Evolutionary conservation across 208 protist species (phyloP), one percentile per base, ranked within the genome.

Genomic region (Leishmania arabica): DNA sequence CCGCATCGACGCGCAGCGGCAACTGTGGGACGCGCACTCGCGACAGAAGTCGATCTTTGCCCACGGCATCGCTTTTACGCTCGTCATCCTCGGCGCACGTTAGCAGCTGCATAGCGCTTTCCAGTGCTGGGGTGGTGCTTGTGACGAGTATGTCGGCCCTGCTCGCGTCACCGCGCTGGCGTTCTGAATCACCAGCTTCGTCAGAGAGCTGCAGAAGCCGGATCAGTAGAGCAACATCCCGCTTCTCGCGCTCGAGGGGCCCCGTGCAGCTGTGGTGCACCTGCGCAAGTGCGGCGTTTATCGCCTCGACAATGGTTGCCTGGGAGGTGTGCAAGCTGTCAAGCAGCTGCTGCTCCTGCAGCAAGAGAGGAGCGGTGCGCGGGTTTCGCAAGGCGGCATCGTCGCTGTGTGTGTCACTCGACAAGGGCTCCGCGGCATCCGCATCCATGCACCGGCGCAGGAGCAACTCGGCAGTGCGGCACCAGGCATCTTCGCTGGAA

Each of bases 191-290:
- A n/a, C 34, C 73, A 2, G 74, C 64, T 54, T 86, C 82, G 58
- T 88, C 84, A 15, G 65, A 40, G n/a, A 88, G 69, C 51, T 83
- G 81, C 11, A 88, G 78, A 40, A 88, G 66, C 24, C 84, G 84
- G n/a, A 88, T 73, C n/a, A 88, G 74, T 19, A 88, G 37, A 34
- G 45, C 66, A 11, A 83, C 66, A 6, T 82, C 81, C 0, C 53
- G 77, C 73, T 83, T 68, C 17, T 1, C 56, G 0, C 56, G 66
- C 47, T 60, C 53, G 40, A 82, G 72, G 2, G 84, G 84, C 1
- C 7, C 40, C 0, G 8, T 70, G 42, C 60, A 81, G 15, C 58
- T 19, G 24, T 51, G 5, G 34, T 82, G 71, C 31, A 84, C 6
- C 56, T 71, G 53, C 42, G 82, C 72, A 13, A 86, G 64, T 7